phyloP scores from a whole-genome alignment of 2,329 filamentous ascomycete species.

The Alternaria conjuncta region DNA sequence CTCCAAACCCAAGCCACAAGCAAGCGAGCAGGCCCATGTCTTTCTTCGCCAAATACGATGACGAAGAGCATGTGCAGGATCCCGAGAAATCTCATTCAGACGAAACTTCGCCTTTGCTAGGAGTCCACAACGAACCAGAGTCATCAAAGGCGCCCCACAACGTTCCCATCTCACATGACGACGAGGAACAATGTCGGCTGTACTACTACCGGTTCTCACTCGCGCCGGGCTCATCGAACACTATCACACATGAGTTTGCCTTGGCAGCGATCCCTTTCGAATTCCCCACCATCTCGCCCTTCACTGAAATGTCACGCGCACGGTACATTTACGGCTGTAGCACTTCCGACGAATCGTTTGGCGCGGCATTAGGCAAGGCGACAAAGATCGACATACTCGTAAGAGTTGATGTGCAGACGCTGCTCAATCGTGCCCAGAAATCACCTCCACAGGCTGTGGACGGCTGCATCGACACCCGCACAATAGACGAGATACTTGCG shows the following conservation, averaged over 20 bases:
- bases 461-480: constrained; percentile 68
- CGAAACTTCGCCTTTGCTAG: constrained; percentile 33
- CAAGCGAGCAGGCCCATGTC: constrained; percentile 47
- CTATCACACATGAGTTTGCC: constrained; percentile 68
- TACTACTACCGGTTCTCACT: constrained; percentile 72
- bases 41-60: constrained; percentile 56
- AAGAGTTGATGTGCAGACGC: constrained; percentile 63
- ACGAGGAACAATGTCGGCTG: constrained; percentile 71
- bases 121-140: constrained; percentile 2
- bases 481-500: constrained; percentile 59
- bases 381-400: constrained; percentile 71
- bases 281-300: constrained; percentile 66
- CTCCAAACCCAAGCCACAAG: constrained; percentile 43
- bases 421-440: constrained; percentile 61
- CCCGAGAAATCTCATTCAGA: constrained; percentile 34
- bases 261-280: constrained; percentile 71
- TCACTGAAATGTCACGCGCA: constrained; percentile 62
- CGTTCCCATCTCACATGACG: constrained; percentile 44
- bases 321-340: constrained; percentile 73
- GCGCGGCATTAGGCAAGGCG: constrained; percentile 66
- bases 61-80: constrained; percentile 34
- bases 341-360: constrained; percentile 63
- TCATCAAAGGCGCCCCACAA: constrained; percentile 15
- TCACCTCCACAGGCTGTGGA: constrained; percentile 58
- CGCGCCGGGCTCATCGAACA: constrained; percentile 32